Evolutionary conservation across 129 eudicot genomes (phyloP).

Genomic region (Lactuca sativa): DNA sequence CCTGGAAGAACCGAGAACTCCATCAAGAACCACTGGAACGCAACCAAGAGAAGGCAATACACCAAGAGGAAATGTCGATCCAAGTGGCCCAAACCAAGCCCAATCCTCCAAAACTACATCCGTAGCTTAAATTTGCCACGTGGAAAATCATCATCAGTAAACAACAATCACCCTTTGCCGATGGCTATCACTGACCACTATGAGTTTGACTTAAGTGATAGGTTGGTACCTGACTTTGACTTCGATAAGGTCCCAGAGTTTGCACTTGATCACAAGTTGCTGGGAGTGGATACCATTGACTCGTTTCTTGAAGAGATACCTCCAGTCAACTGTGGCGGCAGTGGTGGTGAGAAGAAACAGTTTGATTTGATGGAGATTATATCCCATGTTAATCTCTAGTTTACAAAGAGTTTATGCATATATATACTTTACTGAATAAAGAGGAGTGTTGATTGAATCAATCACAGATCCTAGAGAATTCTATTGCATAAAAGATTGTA

Average conservation of each 20-base stretch:
- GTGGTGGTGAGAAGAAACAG: constrained; percentile 40
- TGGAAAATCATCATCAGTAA: constrained; percentile 15
- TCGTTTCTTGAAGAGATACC: constrained; percentile 29
- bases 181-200: background rate
- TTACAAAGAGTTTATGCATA: background rate
- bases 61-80: constrained; percentile 57
- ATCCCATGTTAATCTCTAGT: constrained; percentile 31
- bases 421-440: constrained; percentile 2
- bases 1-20: constrained; percentile 73
- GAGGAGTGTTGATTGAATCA: background rate
- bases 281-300: constrained; percentile 36
- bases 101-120: constrained; percentile 65
- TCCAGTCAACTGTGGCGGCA: background rate
- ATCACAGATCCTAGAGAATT: background rate
- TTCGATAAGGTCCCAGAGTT: constrained; percentile 42
- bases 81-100: constrained; percentile 65
- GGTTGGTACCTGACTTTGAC: constrained; percentile 36
- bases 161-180: constrained; percentile 9
- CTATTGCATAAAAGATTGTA: constrained; percentile 2
- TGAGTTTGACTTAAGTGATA: constrained; percentile 29
- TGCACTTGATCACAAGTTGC: constrained; percentile 40
- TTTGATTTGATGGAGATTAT: constrained; percentile 53
- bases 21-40: constrained; percentile 77
- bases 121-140: constrained; percentile 44
- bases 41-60: constrained; percentile 61